Evolutionary conservation across 2,329 filamentous ascomycete genomes (phyloP).

Genomic region (Monilinia aucupariae): DNA sequence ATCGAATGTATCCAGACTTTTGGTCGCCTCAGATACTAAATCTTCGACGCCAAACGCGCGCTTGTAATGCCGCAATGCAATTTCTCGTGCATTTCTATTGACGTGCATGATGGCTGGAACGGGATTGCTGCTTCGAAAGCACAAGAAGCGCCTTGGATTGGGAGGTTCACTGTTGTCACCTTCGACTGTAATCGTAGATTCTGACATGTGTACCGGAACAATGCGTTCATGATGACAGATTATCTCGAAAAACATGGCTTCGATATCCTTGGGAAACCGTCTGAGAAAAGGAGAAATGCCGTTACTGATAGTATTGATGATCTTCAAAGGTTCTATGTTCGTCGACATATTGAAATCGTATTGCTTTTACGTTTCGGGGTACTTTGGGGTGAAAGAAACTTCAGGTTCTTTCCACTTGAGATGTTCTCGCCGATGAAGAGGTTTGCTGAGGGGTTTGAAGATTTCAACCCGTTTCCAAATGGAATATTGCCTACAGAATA

Average conservation of each 20-base stretch:
- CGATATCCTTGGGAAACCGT: neutral
- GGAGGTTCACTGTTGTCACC: neutral
- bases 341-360: too few species aligned
- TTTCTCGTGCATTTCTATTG: neutral
- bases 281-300: too few species aligned
- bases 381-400: too few species aligned
- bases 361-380: neutral
- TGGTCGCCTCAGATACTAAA: neutral
- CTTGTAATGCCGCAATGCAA: neutral
- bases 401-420: neutral
- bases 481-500: neutral
- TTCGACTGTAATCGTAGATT: neutral
- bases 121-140: neutral
- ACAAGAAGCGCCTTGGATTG: rapidly evolving
- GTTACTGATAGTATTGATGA: neutral
- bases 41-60: neutral
- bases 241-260: neutral
- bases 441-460: neutral
- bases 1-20: too few species aligned
- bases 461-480: neutral
- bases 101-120: neutral
- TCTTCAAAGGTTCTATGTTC: neutral
- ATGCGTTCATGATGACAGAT: neutral
- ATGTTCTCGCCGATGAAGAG: too few species aligned
- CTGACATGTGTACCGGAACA: neutral